Conservation (phyloP, 192 early-diverging fungal species). For the Linderina pennispora region DNA sequence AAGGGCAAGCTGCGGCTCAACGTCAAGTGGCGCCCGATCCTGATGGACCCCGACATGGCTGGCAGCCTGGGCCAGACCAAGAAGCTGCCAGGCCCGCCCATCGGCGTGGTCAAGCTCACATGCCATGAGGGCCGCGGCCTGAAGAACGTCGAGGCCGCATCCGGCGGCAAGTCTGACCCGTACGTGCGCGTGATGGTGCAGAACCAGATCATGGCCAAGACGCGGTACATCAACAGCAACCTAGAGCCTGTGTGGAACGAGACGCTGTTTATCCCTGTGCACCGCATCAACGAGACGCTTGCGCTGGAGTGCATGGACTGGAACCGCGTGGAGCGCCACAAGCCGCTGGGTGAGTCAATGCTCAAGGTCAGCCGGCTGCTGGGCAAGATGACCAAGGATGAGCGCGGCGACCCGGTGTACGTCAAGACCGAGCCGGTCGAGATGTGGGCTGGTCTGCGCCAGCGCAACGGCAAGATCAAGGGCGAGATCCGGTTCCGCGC, state of each 20-base stretch:
- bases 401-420: slow-evolving; percentile 34
- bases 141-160: slow-evolving; percentile 78
- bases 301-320: slow-evolving; percentile 80
- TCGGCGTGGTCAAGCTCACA: slow-evolving; percentile 75
- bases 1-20: slow-evolving; percentile 55
- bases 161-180: slow-evolving; percentile 82
- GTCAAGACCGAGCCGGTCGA: slow-evolving; percentile 33
- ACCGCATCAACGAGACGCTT: slow-evolving; percentile 66
- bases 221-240: slow-evolving; percentile 74
- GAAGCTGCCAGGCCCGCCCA: slow-evolving; percentile 51
- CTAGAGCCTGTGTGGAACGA: slow-evolving; percentile 92
- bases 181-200: slow-evolving; percentile 72
- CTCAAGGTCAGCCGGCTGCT: slow-evolving; percentile 56
- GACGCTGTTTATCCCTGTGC: slow-evolving; percentile 77
- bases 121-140: slow-evolving; percentile 67
- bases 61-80: slow-evolving; percentile 41
- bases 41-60: slow-evolving; percentile 60
- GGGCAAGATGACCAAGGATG: slow-evolving; percentile 25
- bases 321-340: slow-evolving; percentile 82
- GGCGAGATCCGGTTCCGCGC: slow-evolving; percentile 56
- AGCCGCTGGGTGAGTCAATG: slow-evolving; percentile 67
- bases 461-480: slow-evolving; percentile 53
- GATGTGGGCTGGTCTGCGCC: slow-evolving; percentile 54
- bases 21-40: slow-evolving; percentile 76
- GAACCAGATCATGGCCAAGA: slow-evolving; percentile 60